phyloP scores from a whole-genome alignment of 805 yeast species.

The Ogataea trehaloabstinens region DNA sequence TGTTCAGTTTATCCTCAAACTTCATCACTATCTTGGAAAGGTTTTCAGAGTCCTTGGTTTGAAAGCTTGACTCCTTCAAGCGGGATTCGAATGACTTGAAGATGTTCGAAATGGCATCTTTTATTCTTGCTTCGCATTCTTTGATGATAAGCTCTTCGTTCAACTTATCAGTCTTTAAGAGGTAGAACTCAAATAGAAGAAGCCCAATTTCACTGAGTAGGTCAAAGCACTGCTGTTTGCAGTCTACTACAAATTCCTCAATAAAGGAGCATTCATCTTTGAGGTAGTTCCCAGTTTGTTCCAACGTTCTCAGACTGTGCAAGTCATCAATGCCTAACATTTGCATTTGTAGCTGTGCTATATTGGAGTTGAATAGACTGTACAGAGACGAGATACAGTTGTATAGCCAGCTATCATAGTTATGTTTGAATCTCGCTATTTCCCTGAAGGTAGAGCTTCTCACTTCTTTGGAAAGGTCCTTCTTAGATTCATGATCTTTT shows the following conservation, averaged over 20 bases:
- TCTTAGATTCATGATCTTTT: conserved; percentile 9
- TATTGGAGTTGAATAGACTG: conserved; percentile 26
- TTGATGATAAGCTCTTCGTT: conserved; percentile 15
- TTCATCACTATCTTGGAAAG: conserved; percentile 13
- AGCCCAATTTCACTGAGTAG: conserved; percentile 25
- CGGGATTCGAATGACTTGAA: conserved; percentile 14
- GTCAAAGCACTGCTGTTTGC: conserved; percentile 25
- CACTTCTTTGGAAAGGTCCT: conserved; percentile 8
- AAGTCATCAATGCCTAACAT: conserved; percentile 24
- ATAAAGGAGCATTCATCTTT: conserved; percentile 21
- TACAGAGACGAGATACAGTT: conserved; percentile 30
- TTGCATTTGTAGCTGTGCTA: conserved; percentile 25
- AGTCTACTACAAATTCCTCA: conserved; percentile 18
- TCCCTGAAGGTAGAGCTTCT: conserved; percentile 10
- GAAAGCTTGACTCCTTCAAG: conserved; percentile 8
- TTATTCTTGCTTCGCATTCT: conserved; percentile 23
- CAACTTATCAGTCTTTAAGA: conserved; percentile 18
- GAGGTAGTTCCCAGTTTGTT: conserved; percentile 21
- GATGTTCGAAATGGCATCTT: conserved; percentile 12
- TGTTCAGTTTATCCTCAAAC: conserved; percentile 19
- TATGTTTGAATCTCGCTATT: conserved; percentile 8
- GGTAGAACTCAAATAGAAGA: conserved; percentile 27
- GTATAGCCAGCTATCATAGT: conserved; percentile 23
- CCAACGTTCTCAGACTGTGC: conserved; percentile 20
- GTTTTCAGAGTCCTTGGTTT: conserved; percentile 10